Conservation (phyloP, 352 stramenopile genomes). For the Globisporangium radiosum region DNA sequence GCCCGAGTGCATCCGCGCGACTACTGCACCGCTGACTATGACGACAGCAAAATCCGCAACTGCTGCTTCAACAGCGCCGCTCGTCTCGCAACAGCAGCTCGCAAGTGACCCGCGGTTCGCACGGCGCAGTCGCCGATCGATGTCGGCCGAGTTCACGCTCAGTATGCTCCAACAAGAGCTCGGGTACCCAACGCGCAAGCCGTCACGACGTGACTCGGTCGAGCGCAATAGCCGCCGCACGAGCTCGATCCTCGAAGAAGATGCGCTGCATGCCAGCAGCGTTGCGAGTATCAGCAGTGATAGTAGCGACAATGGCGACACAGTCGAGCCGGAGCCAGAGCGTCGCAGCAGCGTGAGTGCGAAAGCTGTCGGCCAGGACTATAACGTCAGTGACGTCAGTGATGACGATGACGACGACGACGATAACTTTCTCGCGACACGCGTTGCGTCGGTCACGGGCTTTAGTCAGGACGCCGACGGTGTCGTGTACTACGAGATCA, state of each 20-base stretch:
- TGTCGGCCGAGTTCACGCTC: slow-evolving; percentile 49
- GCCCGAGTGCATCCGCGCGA: neutral
- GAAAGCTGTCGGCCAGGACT: neutral
- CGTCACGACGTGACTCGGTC: slow-evolving; percentile 10
- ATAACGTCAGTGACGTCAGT: slow-evolving; percentile 5
- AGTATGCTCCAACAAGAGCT: slow-evolving; percentile 72
- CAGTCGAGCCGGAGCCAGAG: neutral
- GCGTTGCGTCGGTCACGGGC: slow-evolving; percentile 55
- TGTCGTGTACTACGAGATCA: slow-evolving; percentile 77
- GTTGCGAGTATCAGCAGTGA: too few relatives aligned
- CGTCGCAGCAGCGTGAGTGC: neutral
- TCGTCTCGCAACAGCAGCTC: slow-evolving; percentile 1
- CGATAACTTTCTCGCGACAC: slow-evolving; percentile 71
- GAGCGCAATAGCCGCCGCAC: slow-evolving; percentile 24
- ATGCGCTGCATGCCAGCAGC: slow-evolving; percentile 4
- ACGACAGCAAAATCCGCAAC: neutral
- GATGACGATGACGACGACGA: slow-evolving; percentile 14
- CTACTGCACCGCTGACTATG: neutral
- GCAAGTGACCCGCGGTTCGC: slow-evolving; percentile 8
- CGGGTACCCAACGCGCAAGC: slow-evolving; percentile 48
- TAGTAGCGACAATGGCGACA: too few relatives aligned
- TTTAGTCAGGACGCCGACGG: slow-evolving; percentile 71
- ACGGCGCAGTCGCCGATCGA: slow-evolving; percentile 30
- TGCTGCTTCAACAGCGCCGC: neutral
- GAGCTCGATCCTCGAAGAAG: slow-evolving; percentile 29